Conservation (phyloP, 2,329 filamentous ascomycete species). For the Amesomyces nigricolor region DNA sequence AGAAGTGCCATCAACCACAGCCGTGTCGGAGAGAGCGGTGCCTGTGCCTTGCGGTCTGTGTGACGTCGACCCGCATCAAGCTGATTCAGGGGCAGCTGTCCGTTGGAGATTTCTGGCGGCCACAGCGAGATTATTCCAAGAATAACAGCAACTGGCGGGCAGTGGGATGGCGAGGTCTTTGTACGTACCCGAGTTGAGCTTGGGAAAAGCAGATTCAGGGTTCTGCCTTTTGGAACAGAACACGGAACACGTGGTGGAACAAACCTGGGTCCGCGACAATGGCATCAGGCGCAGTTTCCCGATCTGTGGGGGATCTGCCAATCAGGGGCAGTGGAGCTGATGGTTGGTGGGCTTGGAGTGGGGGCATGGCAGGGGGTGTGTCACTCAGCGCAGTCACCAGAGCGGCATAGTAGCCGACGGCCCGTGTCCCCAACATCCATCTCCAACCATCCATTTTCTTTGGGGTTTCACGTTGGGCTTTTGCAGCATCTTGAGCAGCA, state of each 20-base stretch:
- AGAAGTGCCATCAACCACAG: constrained; percentile 2
- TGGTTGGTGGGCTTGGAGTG: neutral
- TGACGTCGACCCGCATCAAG: constrained; percentile 1
- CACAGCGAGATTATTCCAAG: too few species aligned
- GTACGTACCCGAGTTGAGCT: too few species aligned
- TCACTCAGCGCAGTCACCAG: neutral
- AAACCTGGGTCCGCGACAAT: constrained; percentile 7
- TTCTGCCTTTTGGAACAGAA: neutral
- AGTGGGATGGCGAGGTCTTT: too few species aligned
- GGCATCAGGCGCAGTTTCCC: constrained; percentile 9
- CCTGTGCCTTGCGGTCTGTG: neutral
- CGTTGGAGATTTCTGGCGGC: too few species aligned
- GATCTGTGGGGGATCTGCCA: constrained; percentile 16
- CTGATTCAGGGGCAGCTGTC: neutral
- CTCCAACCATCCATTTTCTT: neutral
- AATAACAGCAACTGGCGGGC: too few species aligned
- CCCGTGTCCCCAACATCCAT: too few species aligned
- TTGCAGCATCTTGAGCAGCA: too few species aligned
- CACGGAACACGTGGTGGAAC: constrained; percentile 11
- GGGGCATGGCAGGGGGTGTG: neutral
- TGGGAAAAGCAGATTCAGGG: too few species aligned
- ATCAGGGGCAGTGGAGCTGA: constrained; percentile 4
- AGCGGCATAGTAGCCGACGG: too few species aligned
- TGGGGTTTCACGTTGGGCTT: neutral
- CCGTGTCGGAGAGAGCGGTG: too few species aligned